Conservation (phyloP, 2,329 filamentous ascomycete genomes). For the Xylaria arbuscula region DNA sequence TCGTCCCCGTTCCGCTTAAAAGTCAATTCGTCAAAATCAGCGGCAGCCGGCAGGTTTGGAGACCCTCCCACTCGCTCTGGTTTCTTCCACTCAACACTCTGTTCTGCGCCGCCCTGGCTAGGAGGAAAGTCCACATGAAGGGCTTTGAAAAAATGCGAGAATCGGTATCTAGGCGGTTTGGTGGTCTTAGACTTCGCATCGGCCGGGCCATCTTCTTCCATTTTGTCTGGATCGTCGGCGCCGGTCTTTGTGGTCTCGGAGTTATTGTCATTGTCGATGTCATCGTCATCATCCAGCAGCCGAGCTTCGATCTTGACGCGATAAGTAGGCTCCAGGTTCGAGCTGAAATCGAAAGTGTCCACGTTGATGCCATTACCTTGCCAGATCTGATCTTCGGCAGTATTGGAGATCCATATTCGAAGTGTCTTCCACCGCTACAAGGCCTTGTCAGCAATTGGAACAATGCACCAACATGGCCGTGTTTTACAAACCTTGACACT, state of each 20-base stretch:
- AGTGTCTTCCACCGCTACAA: constrained; percentile 80
- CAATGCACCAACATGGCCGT: constrained; percentile 1
- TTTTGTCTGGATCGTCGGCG: constrained; percentile 61
- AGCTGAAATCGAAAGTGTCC: constrained; percentile 84
- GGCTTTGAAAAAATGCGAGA: constrained; percentile 86
- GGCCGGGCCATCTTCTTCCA: constrained; percentile 67
- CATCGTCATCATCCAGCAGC: constrained; percentile 76
- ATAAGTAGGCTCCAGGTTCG: constrained; percentile 81
- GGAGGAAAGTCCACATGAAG: constrained; percentile 79
- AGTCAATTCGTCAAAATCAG: constrained; percentile 89
- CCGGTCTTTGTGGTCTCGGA: constrained; percentile 60
- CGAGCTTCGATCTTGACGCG: constrained; percentile 92
- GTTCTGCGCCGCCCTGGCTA: constrained; percentile 66
- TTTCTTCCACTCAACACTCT: constrained; percentile 86
- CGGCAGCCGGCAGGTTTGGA: constrained; percentile 69
- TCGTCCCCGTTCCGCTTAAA: constrained; percentile 94
- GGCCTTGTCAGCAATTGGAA: constrained; percentile 33
- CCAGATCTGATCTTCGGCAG: constrained; percentile 93
- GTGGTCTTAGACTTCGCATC: constrained; percentile 52
- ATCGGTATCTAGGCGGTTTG: constrained; percentile 61
- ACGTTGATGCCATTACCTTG: constrained; percentile 76
- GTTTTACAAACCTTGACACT: constrained; percentile 70
- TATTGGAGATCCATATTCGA: constrained; percentile 95
- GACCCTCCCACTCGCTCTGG: constrained; percentile 67
- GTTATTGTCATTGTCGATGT: constrained; percentile 60